Evolutionary conservation across 2,329 filamentous ascomycete species (phyloP), one percentile per base, ranked within the genome.

Genomic region (Botrytis medusae): DNA sequence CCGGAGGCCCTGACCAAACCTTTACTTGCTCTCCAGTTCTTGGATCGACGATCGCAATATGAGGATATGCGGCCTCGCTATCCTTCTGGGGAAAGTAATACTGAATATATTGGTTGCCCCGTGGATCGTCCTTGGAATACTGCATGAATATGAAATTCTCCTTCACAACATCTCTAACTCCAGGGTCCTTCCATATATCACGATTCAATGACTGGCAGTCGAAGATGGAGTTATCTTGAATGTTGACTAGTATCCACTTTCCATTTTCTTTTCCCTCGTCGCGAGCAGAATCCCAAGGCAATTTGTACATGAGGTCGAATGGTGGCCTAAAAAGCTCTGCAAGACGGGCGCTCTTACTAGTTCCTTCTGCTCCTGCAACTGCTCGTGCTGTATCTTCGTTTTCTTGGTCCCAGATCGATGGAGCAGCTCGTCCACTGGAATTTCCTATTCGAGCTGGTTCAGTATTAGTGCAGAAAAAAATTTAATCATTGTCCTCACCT

Each of bases 91-190:
- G 85, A 76, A 98, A 95, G 84, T 99, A 99, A 82, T 97, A 97
- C 72, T 93, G 93, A 74, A 97, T 86, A 82, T 97, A 99, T 77
- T 94, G 90, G 76, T 89, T 86, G 0, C 93, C 93, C 54, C 91
- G 88, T 0, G 90, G 88, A 77, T 97, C 94, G 76, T 94, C 91
- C 83, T 97, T 97, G 77, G 91, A 90, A 84, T 96, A 98, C 80
- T 99, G 96, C 78, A 99, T 84, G 83, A 99, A 99, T 77, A 99
- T 88, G 81, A 99, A 99, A 83, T 97, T 95, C 81, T 98, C 95
- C 78, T 89, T 89, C 44, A 99, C 87, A 1, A 97, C 89, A n/a
- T 93, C 90, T 78, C 88, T 89, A 73, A 99, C 90, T 2, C 90
- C 87, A 29, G 88, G 83, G 78, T 98, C 92, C 83, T 98, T 98